A percentile compares a stretch with the other conserved stretches of the same genome.
These are phyloP conservation scores for Zostera marina DNA, from an alignment of 116 monocot genomes.

Conservation along the genomic window DNA sequence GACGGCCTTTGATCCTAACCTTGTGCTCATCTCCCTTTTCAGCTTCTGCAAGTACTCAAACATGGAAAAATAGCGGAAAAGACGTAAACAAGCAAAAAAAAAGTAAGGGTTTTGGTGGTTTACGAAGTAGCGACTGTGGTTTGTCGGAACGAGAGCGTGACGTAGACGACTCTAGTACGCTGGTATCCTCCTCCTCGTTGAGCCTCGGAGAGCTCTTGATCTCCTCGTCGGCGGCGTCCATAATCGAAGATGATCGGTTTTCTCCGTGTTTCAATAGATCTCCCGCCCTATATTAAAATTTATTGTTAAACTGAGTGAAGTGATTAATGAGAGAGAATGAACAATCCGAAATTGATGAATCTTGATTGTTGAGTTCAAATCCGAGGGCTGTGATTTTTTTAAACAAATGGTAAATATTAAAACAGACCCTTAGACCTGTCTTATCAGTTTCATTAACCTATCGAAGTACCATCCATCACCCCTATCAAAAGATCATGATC, in stretches of 20 bases:
- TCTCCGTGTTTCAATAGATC: too few relatives aligned
- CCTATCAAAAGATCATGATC: too few relatives aligned
- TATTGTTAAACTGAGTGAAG: too few relatives aligned
- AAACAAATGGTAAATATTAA: too few relatives aligned
- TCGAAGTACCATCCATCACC: too few relatives aligned
- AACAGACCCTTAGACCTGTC: too few relatives aligned
- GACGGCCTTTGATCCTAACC: slow-evolving; percentile 61
- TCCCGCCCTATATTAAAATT: too few relatives aligned
- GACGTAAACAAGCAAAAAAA: background rate
- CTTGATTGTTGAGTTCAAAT: too few relatives aligned
- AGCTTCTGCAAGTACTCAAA: slow-evolving; percentile 8
- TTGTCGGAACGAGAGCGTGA: slow-evolving; percentile 22
- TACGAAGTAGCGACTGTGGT: slow-evolving; percentile 9
- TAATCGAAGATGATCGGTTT: background rate
- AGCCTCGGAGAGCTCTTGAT: slow-evolving; percentile 57
- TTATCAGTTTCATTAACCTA: too few relatives aligned
- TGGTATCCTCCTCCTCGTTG: slow-evolving; percentile 47
- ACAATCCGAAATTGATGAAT: too few relatives aligned
- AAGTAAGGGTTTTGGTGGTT: background rate
- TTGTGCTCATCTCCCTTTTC: slow-evolving; percentile 32
- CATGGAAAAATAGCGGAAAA: background rate
- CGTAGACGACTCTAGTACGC: slow-evolving; percentile 29
- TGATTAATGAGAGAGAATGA: too few relatives aligned
- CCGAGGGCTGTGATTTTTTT: too few relatives aligned
- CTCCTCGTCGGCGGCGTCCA: background rate